phyloP scores from a whole-genome alignment of 176 grass and related monocot genomes.

The Oryza officinalis region DNA sequence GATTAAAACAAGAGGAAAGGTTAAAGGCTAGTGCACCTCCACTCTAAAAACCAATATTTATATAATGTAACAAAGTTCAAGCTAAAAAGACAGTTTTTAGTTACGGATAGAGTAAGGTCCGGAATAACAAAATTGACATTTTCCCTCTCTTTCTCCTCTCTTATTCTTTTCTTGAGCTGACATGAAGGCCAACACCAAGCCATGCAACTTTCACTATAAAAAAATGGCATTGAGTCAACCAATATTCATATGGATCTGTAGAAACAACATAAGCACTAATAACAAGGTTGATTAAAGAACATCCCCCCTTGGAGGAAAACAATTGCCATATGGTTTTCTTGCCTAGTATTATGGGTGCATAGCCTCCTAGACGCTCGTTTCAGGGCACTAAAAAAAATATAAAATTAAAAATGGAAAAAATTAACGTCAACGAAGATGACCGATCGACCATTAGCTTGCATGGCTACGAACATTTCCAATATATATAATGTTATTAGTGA shows the following conservation, averaged over 20 bases:
- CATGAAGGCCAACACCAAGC: not conserved
- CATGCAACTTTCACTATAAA: not conserved
- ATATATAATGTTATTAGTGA: not conserved
- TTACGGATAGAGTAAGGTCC: too few species aligned
- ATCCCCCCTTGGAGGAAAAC: constrained; percentile 20
- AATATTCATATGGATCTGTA: not conserved
- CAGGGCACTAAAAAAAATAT: not conserved
- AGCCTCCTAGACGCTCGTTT: not conserved
- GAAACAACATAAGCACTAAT: not conserved
- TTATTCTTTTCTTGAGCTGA: not conserved
- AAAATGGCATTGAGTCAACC: not conserved
- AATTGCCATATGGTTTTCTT: not conserved
- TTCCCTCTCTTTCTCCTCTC: not conserved
- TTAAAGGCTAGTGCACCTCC: too few species aligned
- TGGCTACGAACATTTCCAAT: not conserved
- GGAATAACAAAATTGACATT: too few species aligned
- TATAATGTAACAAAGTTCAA: too few species aligned
- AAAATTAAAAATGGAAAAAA: not conserved
- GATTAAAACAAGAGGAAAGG: too few species aligned
- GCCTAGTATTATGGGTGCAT: not conserved
- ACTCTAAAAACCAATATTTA: too few species aligned
- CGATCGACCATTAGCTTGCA: not conserved
- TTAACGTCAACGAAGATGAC: not conserved
- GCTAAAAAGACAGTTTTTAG: too few species aligned
- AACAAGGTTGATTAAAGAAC: not conserved